Conservation (phyloP, 306 rosid species). For the Vigna reflexopilosa region DNA sequence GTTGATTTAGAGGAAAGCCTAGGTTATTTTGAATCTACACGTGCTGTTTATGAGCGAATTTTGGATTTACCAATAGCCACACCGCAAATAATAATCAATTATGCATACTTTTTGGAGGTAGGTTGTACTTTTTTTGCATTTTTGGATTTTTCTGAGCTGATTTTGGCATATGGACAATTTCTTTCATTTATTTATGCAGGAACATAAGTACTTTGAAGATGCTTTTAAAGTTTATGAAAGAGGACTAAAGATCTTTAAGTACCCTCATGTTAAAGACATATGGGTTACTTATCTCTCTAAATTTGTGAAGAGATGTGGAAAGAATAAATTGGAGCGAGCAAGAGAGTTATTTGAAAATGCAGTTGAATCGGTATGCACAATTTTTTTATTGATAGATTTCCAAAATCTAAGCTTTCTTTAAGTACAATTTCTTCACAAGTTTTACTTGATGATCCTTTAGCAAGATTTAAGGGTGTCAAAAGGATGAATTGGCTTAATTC, state of each 20-base stretch:
- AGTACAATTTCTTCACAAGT: constrained; percentile 9
- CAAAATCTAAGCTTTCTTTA: not conserved
- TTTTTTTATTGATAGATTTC: not conserved
- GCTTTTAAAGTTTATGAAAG: constrained; percentile 97
- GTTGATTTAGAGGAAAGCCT: constrained; percentile 93
- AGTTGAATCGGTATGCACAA: constrained; percentile 70
- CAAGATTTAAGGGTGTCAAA: too few species aligned
- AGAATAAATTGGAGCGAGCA: constrained; percentile 84
- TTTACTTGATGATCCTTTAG: too few species aligned
- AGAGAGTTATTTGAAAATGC: constrained; percentile 95
- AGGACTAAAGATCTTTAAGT: constrained; percentile 94
- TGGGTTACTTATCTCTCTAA: constrained; percentile 94
- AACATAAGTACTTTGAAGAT: constrained; percentile 91
- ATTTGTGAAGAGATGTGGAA: constrained; percentile 92
- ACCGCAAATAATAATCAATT: constrained; percentile 85
- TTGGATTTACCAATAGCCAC: constrained; percentile 93
- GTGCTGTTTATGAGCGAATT: constrained; percentile 88
- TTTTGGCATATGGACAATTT: constrained; percentile 41
- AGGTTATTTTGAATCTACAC: constrained; percentile 84
- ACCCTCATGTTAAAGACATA: constrained; percentile 92
- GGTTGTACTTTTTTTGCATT: constrained; percentile 29
- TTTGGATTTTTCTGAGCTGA: constrained; percentile 25
- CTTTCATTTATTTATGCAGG: constrained; percentile 59
- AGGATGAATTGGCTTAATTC: too few species aligned
- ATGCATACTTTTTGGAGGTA: constrained; percentile 89